Percentiles rank a stretch among this genome's conserved stretches.
These are phyloP conservation scores for Cotoneaster glaucophyllus DNA, from an alignment of 306 rosid species.

Conservation along the genomic window DNA sequence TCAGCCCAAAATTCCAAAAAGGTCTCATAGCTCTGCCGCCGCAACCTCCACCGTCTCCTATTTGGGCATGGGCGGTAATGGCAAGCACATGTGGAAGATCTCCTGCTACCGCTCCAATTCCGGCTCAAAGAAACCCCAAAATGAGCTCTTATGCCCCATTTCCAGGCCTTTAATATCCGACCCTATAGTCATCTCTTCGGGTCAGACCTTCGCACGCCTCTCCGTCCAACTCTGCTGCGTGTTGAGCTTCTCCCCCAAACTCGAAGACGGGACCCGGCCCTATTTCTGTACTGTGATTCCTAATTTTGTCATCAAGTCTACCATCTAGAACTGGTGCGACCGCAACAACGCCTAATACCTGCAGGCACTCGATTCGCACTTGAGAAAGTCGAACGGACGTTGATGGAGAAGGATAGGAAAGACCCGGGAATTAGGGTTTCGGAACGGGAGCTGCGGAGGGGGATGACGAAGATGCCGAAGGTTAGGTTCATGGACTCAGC, in stretches of 20 bases:
- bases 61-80: constrained; percentile 50
- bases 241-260: constrained; percentile 33
- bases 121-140: constrained; percentile 31
- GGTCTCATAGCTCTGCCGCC: no score
- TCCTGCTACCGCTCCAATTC: constrained; percentile 48
- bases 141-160: constrained; percentile 60
- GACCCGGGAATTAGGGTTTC: constrained; percentile 46
- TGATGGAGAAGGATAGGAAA: constrained; percentile 17
- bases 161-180: constrained; percentile 62
- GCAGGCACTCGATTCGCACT: constrained; percentile 46
- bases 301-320: constrained; percentile 47
- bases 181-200: constrained; percentile 75
- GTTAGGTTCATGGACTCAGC: constrained; percentile 66
- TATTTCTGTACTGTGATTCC: constrained; percentile 63
- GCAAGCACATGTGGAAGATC: constrained; percentile 61
- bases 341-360: constrained; percentile 29
- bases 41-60: neutral
- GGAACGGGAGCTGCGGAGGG: constrained; percentile 52
- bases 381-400: constrained; percentile 20
- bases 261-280: constrained; percentile 51
- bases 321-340: constrained; percentile 61
- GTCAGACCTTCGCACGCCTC: constrained; percentile 74
- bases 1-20: no score
- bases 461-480: constrained; percentile 59
- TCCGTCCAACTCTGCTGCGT: constrained; percentile 49